phyloP scores from a whole-genome alignment of 257 asterid species.

The Capsicum rhomboideum region DNA sequence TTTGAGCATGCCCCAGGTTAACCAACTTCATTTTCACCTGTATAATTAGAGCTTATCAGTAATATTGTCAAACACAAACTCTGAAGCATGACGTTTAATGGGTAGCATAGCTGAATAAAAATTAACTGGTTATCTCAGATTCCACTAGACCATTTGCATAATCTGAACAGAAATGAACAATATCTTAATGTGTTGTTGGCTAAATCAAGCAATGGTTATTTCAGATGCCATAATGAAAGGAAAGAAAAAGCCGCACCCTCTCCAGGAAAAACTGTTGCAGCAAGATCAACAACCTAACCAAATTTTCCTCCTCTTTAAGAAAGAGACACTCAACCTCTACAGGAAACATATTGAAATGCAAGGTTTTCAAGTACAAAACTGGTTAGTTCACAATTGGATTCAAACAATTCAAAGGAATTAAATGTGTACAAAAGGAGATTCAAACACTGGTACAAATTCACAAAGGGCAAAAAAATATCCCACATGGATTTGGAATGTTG shows the following conservation, averaged over 20 bases:
- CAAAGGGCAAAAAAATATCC: background rate
- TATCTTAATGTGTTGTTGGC: background rate
- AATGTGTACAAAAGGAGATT: background rate
- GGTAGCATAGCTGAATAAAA: background rate
- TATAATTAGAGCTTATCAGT: conserved; percentile 17
- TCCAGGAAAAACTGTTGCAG: background rate
- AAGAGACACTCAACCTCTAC: background rate
- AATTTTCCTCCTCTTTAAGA: background rate
- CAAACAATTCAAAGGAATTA: background rate
- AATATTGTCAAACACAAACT: background rate
- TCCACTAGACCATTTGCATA: background rate
- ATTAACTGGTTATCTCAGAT: background rate
- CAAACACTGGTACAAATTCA: background rate
- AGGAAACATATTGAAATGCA: background rate
- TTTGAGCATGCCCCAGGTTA: conserved; percentile 81
- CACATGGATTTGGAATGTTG: background rate
- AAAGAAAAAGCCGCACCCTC: background rate
- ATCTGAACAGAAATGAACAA: background rate
- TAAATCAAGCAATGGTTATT: background rate
- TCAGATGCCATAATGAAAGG: background rate
- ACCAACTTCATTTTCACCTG: conserved; percentile 88
- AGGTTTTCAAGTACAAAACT: background rate
- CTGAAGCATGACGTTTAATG: background rate
- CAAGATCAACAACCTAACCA: background rate
- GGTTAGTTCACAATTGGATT: background rate